Conservation (phyloP, 768 basidiomycete species). For the Podaxis sp. region DNA sequence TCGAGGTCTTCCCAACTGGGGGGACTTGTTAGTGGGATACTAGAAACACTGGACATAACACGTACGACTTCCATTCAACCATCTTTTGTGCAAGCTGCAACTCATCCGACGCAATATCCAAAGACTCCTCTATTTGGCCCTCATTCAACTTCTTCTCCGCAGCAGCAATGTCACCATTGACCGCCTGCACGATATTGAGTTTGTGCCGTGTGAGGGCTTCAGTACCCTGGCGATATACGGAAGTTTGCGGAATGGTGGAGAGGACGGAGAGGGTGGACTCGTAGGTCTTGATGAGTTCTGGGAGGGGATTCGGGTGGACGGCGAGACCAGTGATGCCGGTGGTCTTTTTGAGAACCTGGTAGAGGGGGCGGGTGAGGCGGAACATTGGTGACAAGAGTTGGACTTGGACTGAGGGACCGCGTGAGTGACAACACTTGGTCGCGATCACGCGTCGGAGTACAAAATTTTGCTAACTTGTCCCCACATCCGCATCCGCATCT, state of each 20-base stretch:
- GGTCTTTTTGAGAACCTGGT: conserved; percentile 62
- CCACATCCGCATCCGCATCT: conserved; percentile 9
- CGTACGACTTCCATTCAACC: conserved; percentile 96
- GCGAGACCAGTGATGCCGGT: conserved; percentile 84
- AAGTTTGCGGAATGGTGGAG: conserved; percentile 67
- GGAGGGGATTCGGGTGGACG: conserved; percentile 83
- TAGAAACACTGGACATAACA: conserved; percentile 19
- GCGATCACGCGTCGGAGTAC: conserved; percentile 34
- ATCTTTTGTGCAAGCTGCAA: conserved; percentile 72
- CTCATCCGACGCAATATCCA: conserved; percentile 83
- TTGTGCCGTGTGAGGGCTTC: conserved; percentile 83
- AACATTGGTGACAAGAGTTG: conserved; percentile 50
- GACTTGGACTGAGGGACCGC: conserved; percentile 12
- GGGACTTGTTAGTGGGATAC: conserved; percentile 6
- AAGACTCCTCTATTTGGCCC: conserved; percentile 82
- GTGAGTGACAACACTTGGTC: conserved; percentile 9
- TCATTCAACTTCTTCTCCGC: conserved; percentile 77
- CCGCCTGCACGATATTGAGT: conserved; percentile 65
- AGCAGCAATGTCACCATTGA: conserved; percentile 57
- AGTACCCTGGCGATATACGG: conserved; percentile 86
- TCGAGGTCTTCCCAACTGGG: conserved; percentile 85
- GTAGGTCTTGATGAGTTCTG: conserved; percentile 72
- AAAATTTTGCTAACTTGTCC: conserved; percentile 24
- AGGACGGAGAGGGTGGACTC: conserved; percentile 69
- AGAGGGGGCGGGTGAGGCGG: conserved; percentile 67